These are phyloP conservation scores for Sporisorium graminicola DNA, from an alignment of 1,284 basidiomycete species.

Conservation along the genomic window DNA sequence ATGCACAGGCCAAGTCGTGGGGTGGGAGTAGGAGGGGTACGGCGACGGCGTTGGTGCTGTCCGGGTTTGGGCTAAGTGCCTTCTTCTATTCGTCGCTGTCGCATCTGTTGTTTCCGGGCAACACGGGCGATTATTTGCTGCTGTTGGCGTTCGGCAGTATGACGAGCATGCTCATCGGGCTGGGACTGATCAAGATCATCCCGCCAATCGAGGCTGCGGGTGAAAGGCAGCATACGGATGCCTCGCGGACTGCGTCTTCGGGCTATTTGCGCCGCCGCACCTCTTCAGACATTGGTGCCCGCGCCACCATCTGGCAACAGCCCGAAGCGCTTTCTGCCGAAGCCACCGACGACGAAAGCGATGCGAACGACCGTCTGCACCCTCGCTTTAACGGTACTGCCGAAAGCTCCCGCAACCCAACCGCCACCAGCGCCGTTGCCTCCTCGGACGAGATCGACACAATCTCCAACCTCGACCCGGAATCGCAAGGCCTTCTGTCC, in stretches of 20 bases:
- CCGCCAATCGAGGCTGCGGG: conserved; percentile 69
- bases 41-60: conserved; percentile 80
- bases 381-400: neutral
- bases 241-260: neutral
- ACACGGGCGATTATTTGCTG: conserved; percentile 79
- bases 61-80: conserved; percentile 85
- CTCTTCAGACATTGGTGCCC: conserved; percentile 55
- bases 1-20: conserved; percentile 67
- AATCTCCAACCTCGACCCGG: conserved; percentile 10
- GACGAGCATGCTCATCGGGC: conserved; percentile 78
- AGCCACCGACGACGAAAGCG: conserved; percentile 35
- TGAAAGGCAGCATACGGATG: neutral
- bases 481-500: conserved; percentile 30
- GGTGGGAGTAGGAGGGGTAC: conserved; percentile 74
- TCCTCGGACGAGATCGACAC: conserved; percentile 3
- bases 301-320: conserved; percentile 48
- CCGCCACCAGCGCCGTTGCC: neutral
- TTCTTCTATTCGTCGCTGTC: conserved; percentile 82
- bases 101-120: conserved; percentile 77
- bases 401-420: conserved; percentile 5
- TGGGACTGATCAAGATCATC: conserved; percentile 76
- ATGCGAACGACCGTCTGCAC: conserved; percentile 1
- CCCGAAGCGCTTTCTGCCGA: conserved; percentile 36
- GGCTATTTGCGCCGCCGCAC: conserved; percentile 39
- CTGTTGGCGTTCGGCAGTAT: conserved; percentile 80